A percentile compares a stretch with the other conserved stretches of the same genome.
Evolutionary conservation across 345 rosid species (phyloP).

Genomic region (Rhodamnia argentea): DNA sequence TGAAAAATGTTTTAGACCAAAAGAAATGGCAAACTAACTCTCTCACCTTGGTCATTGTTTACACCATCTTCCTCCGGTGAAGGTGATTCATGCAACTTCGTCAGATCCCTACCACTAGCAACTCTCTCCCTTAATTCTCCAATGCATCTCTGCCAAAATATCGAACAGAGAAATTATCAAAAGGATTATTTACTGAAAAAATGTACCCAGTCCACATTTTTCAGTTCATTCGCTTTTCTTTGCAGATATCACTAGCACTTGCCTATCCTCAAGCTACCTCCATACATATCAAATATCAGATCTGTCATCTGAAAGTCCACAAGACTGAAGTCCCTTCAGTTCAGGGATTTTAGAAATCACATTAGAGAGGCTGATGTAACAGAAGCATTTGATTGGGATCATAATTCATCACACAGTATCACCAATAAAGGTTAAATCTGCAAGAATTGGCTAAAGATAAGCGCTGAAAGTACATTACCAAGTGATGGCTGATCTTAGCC

Average conservation of each 20-base stretch:
- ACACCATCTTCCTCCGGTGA: constrained; percentile 19
- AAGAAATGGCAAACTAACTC: neutral
- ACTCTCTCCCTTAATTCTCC: constrained; percentile 74
- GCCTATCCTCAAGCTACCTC: neutral
- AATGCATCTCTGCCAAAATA: constrained; percentile 45
- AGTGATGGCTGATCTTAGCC: neutral
- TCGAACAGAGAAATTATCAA: neutral
- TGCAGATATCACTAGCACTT: neutral
- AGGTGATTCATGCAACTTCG: constrained; percentile 46
- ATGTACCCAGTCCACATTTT: neutral
- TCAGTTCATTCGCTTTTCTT: neutral
- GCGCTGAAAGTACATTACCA: neutral
- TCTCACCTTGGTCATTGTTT: constrained; percentile 40
- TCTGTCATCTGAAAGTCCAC: neutral
- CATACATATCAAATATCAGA: neutral
- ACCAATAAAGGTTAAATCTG: neutral
- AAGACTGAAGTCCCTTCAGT: neutral
- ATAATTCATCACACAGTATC: neutral
- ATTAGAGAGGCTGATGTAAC: neutral
- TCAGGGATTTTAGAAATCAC: neutral
- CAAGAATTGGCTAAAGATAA: neutral
- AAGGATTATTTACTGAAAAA: neutral
- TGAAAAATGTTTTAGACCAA: neutral
- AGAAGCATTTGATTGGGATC: neutral
- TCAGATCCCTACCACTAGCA: constrained; percentile 75